Base-by-base conservation (phyloP, 352 stramenopile genomes). In the Pythium grandisporangium region DNA sequence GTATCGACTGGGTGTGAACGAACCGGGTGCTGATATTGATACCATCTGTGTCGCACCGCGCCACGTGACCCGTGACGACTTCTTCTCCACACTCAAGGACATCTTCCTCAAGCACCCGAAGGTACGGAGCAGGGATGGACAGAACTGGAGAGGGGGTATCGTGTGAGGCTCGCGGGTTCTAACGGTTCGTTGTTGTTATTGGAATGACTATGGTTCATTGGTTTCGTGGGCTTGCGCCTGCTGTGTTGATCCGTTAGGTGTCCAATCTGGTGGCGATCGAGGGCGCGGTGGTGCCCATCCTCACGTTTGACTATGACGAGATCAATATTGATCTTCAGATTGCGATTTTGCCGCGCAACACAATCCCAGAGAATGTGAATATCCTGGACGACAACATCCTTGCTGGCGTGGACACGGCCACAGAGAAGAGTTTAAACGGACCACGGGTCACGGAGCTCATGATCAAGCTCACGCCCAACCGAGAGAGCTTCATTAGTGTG, bases 301-400 rank as follows among this genome's bases (percentile, higher is more conserved):
- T 99, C 36, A 98, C 95, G 13, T 98, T 99, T 56, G 95, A 98
- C 70, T 98, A 97, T 55, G 91, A 98, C 54, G 95, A 96, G 41
- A 96, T 99, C 55, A 98, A 99, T 55, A 98, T 99, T 51, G 96
- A 99, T 78, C 65, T 99, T 16, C 79, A 98, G 40, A 98, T 99
- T 61, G 95, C 95, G 11, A 87, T 95, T 30, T 53, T 99, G 14
- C 94, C 95, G 37, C 63, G 85, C 39, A 93, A 93, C 30, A 81
- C 74, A 19, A 93, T 98, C 32, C 79, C 86, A 5, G 72, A 93
- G 34, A 72, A 93, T 50, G 41, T 95, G 16, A 93, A 96, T 58
- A 93, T 96, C 16, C 49, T 96, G 40, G 84, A 96, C 53, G 86
- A 96, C 56, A 67, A 84, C 22, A 81, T 96, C 36, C 64, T 96